Evolutionary conservation across 176 grass and related monocot genomes (phyloP).

Genomic region (Oryza officinalis): DNA sequence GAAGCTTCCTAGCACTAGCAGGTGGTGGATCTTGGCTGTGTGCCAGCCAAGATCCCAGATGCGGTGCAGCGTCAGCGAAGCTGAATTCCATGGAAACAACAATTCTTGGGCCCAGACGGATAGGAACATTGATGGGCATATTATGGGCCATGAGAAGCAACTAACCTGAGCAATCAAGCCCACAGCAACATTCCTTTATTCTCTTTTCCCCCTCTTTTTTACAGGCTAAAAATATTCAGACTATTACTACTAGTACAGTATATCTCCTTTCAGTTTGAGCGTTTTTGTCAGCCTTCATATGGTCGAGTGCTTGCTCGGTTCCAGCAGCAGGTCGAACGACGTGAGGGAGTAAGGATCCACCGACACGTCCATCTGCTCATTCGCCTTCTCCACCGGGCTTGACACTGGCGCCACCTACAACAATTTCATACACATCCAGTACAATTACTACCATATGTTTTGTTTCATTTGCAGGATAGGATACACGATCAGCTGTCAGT

Average conservation of each 20-base stretch:
- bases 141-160: background rate
- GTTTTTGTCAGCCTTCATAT: constrained; percentile 21
- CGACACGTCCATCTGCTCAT: constrained; percentile 51
- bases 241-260: background rate
- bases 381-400: constrained; percentile 31
- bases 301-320: constrained; percentile 41
- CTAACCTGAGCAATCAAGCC: background rate
- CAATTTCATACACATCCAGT: background rate
- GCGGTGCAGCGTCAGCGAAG: too few species aligned
- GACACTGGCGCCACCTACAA: constrained; percentile 56
- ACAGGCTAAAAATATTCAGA: background rate
- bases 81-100: too few species aligned
- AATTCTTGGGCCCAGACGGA: too few species aligned
- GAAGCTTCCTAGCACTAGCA: background rate
- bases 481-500: background rate
- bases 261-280: background rate
- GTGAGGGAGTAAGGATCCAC: constrained; percentile 58
- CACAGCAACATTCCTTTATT: background rate
- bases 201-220: background rate
- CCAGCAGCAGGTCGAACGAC: constrained; percentile 66
- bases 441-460: background rate
- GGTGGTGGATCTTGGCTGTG: too few species aligned
- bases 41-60: too few species aligned
- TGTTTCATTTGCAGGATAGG: background rate
- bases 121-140: background rate